Evolutionary conservation across 176 grass and related monocot species (phyloP).

Genomic region (Pontederia crassipes): DNA sequence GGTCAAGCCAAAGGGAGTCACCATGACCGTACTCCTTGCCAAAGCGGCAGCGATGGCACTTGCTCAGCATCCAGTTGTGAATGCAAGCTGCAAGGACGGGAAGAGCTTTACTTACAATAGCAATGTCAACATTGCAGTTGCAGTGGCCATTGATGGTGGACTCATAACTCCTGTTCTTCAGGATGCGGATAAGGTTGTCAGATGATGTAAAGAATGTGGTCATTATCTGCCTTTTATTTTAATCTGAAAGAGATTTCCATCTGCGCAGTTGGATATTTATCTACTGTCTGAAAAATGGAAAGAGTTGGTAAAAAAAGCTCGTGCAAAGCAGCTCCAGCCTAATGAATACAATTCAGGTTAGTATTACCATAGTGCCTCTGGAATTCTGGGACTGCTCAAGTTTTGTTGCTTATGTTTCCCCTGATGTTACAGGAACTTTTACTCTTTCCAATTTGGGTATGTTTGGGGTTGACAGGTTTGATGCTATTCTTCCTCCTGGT

Average conservation of each 20-base stretch:
- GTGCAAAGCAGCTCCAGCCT: conserved; percentile 70
- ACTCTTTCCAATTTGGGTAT: too few species aligned
- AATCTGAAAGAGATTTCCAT: background rate
- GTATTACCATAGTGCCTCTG: too few species aligned
- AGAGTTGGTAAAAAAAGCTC: conserved; percentile 63
- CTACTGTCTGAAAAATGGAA: conserved; percentile 65
- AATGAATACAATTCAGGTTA: conserved; percentile 68
- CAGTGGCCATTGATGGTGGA: conserved; percentile 72
- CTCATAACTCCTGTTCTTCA: conserved; percentile 75
- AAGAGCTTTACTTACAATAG: conserved; percentile 71
- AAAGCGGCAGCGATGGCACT: conserved; percentile 71
- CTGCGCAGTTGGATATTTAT: conserved; percentile 67
- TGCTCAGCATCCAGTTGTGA: conserved; percentile 59
- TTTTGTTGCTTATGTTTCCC: too few species aligned
- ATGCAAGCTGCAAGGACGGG: conserved; percentile 78
- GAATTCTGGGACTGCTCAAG: too few species aligned
- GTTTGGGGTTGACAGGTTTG: too few species aligned
- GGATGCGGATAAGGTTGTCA: conserved; percentile 62
- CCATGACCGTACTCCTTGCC: conserved; percentile 67
- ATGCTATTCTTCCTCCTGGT: too few species aligned
- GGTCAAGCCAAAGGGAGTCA: conserved; percentile 73
- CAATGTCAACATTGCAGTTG: conserved; percentile 54
- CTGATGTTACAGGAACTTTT: too few species aligned
- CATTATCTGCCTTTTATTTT: background rate
- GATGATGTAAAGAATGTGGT: background rate